Evolutionary conservation across 2,329 filamentous ascomycete species (phyloP).

Genomic region (Pseudocercospora crystallina): DNA sequence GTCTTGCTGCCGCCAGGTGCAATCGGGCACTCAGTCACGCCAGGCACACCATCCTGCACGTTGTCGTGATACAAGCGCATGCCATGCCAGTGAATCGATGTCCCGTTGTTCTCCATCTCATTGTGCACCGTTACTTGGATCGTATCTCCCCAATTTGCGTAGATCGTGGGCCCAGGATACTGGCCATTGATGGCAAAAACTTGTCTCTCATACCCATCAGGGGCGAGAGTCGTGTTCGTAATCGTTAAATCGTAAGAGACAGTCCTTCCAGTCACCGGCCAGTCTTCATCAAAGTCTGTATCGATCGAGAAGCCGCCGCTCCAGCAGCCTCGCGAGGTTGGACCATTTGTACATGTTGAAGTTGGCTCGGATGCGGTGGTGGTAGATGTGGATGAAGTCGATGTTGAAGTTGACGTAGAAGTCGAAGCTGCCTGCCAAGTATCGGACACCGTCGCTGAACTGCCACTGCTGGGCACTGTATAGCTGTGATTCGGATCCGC

Average conservation of each 20-base stretch:
- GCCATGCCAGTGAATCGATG: conserved; percentile 64
- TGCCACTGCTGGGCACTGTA: conserved; percentile 42
- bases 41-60: conserved; percentile 58
- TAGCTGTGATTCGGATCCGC: conserved; percentile 51
- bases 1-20: conserved; percentile 54
- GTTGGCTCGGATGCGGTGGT: conserved; percentile 21
- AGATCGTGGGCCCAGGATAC: conserved; percentile 54
- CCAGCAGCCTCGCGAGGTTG: conserved; percentile 32
- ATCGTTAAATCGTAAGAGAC: conserved; percentile 37
- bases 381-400: conserved; percentile 18
- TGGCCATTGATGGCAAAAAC: conserved; percentile 60
- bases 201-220: conserved; percentile 37
- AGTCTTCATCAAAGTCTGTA: conserved; percentile 37
- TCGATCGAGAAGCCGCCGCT: conserved; percentile 29
- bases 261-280: conserved; percentile 34
- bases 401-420: conserved; percentile 15
- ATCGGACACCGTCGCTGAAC: conserved; percentile 38
- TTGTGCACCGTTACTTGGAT: conserved; percentile 60
- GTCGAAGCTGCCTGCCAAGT: conserved; percentile 36
- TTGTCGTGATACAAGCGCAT: conserved; percentile 58
- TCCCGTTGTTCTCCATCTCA: conserved; percentile 55
- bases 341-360: conserved; percentile 32
- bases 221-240: conserved; percentile 46
- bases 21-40: conserved; percentile 47
- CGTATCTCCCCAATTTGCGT: conserved; percentile 33